Conservation (phyloP, 148 eudicot genomes). For the Gaultheria prostrata region DNA sequence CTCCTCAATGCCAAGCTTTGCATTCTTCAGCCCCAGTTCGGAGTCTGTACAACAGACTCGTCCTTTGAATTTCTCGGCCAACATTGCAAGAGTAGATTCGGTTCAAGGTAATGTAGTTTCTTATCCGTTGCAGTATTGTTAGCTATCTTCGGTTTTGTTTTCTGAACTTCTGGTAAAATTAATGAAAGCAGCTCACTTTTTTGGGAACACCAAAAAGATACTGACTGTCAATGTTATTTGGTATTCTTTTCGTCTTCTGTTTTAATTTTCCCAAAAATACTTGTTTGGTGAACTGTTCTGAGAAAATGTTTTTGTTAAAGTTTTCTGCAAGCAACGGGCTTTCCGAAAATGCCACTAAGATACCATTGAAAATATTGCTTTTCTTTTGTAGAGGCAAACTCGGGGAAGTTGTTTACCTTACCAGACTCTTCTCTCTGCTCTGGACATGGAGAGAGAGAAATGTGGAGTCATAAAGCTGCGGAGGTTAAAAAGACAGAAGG, state of each 20-base stretch:
- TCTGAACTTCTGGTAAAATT: background rate
- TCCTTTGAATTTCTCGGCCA: slow-evolving; percentile 23
- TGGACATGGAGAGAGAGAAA: slow-evolving; percentile 22
- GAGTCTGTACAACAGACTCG: slow-evolving; percentile 32
- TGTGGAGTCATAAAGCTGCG: slow-evolving; percentile 25
- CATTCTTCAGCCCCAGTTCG: slow-evolving; percentile 53
- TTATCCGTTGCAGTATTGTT: background rate
- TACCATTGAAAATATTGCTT: background rate
- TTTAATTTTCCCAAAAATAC: background rate
- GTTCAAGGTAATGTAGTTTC: slow-evolving; percentile 27
- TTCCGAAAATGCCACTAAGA: background rate
- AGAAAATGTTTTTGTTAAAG: background rate
- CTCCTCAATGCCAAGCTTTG: slow-evolving; percentile 65
- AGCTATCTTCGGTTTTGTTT: background rate
- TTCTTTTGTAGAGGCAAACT: slow-evolving; percentile 1
- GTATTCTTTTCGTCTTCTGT: background rate
- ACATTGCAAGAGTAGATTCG: slow-evolving; percentile 18
- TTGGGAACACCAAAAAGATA: background rate
- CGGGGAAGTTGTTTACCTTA: slow-evolving; percentile 23
- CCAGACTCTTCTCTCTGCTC: slow-evolving; percentile 28
- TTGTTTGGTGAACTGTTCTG: background rate
- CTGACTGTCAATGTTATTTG: background rate
- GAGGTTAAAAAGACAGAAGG: slow-evolving; percentile 48
- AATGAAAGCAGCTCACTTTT: background rate
- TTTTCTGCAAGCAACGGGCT: background rate